Conservation (phyloP, 2,329 filamentous ascomycete species). For the Penicillium olsonii region DNA sequence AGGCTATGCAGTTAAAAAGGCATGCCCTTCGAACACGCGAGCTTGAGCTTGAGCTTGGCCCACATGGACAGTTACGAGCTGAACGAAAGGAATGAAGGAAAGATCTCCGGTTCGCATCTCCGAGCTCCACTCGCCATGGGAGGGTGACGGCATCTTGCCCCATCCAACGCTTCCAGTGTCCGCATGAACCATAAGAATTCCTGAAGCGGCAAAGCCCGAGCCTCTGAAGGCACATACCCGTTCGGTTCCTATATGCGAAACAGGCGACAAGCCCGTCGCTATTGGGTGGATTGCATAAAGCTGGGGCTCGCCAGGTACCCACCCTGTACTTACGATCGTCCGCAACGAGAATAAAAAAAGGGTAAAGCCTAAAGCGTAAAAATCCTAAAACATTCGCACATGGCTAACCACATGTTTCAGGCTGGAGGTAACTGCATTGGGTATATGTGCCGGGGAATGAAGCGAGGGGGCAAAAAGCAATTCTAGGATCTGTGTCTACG, state of each 20-base stretch:
- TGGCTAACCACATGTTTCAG: slow-evolving; percentile 28
- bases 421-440: slow-evolving; percentile 11
- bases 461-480: slow-evolving; percentile 19
- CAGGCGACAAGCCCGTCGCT: slow-evolving; percentile 19
- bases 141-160: slow-evolving; percentile 25
- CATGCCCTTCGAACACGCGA: slow-evolving; percentile 24
- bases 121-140: slow-evolving; percentile 13
- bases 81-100: slow-evolving; percentile 18
- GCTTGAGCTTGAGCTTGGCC: slow-evolving; percentile 24
- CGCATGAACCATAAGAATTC: slow-evolving; percentile 23
- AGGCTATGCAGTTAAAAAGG: slow-evolving; percentile 16
- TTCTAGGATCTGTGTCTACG: slow-evolving; percentile 10
- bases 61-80: slow-evolving; percentile 22
- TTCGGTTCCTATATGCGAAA: slow-evolving; percentile 14
- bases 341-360: neutral
- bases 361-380: neutral
- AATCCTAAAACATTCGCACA: slow-evolving; percentile 15
- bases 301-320: slow-evolving; percentile 21
- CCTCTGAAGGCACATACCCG: slow-evolving; percentile 18
- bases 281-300: slow-evolving; percentile 21
- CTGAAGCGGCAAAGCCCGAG: slow-evolving; percentile 3
- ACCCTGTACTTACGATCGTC: slow-evolving; percentile 11
- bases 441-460: slow-evolving; percentile 21
- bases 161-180: slow-evolving; percentile 11
- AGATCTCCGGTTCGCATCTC: slow-evolving; percentile 20